A percentile compares a stretch with the other conserved stretches of the same genome.
phyloP scores from a whole-genome alignment of 176 grass and related monocot species.

The Olyra latifolia region DNA sequence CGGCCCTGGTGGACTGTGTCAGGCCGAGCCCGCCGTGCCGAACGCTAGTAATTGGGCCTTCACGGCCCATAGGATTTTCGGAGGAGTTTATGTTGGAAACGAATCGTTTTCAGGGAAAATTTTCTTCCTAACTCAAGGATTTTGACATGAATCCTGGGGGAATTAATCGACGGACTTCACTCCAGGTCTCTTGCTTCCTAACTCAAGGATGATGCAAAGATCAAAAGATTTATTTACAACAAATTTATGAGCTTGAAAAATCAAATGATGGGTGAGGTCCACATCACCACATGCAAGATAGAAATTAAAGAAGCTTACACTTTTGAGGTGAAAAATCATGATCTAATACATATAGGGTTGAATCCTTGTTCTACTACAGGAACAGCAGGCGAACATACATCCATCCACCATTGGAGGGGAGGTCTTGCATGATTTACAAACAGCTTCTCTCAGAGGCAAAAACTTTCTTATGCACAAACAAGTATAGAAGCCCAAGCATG shows the following conservation, averaged over 20 bases:
- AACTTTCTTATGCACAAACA: slow-evolving; percentile 66
- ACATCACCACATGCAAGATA: too few relatives aligned
- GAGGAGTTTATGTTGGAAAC: not conserved
- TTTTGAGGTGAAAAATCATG: slow-evolving; percentile 23
- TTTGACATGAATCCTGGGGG: not conserved
- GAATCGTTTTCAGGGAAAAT: not conserved
- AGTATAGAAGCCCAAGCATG: slow-evolving; percentile 59
- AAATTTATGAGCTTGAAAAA: not conserved
- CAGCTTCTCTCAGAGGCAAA: slow-evolving; percentile 67
- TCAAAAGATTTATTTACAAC: not conserved
- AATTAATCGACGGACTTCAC: too few relatives aligned
- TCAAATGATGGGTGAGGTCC: not conserved
- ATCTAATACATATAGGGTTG: not conserved
- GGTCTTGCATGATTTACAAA: slow-evolving; percentile 59
- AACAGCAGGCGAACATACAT: slow-evolving; percentile 20
- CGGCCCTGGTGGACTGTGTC: not conserved
- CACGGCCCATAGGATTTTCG: not conserved
- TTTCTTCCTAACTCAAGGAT: too few relatives aligned
- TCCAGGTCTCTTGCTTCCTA: too few relatives aligned
- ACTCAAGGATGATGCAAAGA: not conserved
- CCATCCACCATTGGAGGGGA: slow-evolving; percentile 25
- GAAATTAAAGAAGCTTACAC: not conserved
- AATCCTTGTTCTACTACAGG: slow-evolving; percentile 16
- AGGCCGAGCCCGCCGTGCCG: not conserved
- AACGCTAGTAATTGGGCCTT: not conserved